Evolutionary conservation across 2,329 filamentous ascomycete genomes (phyloP), one percentile per base, ranked within the genome.

Genomic region (Nakataea oryzae): DNA sequence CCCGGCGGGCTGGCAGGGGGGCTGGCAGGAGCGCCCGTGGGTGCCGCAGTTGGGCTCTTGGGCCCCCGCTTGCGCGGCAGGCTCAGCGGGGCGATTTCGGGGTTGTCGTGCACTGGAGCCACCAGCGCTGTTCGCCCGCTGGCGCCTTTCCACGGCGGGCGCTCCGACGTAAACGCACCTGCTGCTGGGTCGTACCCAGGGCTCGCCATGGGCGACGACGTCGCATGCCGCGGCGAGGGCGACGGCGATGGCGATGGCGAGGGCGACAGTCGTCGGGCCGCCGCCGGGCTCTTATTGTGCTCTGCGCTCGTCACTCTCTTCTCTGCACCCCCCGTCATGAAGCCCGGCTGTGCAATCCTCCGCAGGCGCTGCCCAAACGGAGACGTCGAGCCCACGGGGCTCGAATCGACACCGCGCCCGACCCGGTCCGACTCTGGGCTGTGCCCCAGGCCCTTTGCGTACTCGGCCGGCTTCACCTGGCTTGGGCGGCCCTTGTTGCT

Each of bases 111-210:
- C 50, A 90, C 81, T 3, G 88, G 86, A 57, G 81, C 80, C 41
- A 89, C 81, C 62, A 90, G 78, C 47, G 82, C 78, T 55, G 81
- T 80, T 66, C 89, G 83, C 30, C 89, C 89, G 70, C 86, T 91
- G 50, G 86, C 85, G 24, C 89, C 89, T 68, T 86, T 87, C 89
- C 89, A 92, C 63, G 86, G 79, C 6, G 86, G 84, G 27, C 79
- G 77, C 60, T 70, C 76, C 29, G 73, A 64, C 67, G 71, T 65
- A 68, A 75, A 68, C 66, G 72, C 72, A 27, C 69, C 67, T 2
- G 69, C 75, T 14, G 69, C 76, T 65, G 69, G 73, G 66, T 74
- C 73, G 70, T 54, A 70, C 69, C 59, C 72, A 63, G 32, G 72
- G 14, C 50, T 68, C 13, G 72, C 70, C 62, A 74, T 68, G 14